phyloP scores from a whole-genome alignment of 2,329 filamentous ascomycete genomes.

The Aspergillus ochraceoroseus region DNA sequence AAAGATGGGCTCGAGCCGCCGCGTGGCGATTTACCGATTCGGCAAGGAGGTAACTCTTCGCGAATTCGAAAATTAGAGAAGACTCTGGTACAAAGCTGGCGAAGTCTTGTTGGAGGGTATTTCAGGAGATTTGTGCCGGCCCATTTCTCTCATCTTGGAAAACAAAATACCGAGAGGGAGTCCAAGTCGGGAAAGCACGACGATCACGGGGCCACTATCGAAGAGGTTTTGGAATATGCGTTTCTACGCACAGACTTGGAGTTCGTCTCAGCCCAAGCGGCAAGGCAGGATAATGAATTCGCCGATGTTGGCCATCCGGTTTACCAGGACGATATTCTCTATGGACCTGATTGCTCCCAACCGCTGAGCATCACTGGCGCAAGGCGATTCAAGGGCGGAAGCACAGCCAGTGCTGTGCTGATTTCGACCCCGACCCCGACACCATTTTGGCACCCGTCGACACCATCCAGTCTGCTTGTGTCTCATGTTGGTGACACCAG shows the following conservation, averaged over 20 bases:
- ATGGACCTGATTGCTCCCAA: slow-evolving; percentile 51
- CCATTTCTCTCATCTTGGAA: slow-evolving; percentile 57
- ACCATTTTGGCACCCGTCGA: slow-evolving; percentile 91
- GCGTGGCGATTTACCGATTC: slow-evolving; percentile 43
- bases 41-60: slow-evolving; percentile 51
- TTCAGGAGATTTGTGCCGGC: slow-evolving; percentile 84
- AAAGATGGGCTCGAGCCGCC: slow-evolving; percentile 14
- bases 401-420: slow-evolving; percentile 81
- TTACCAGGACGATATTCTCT: slow-evolving; percentile 79
- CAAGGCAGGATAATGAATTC: slow-evolving; percentile 69
- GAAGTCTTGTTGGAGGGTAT: slow-evolving; percentile 82
- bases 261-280: slow-evolving; percentile 84
- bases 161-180: slow-evolving; percentile 27
- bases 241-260: slow-evolving; percentile 92
- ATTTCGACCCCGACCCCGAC: slow-evolving; percentile 87
- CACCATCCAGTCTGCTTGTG: slow-evolving; percentile 75
- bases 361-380: slow-evolving; percentile 61
- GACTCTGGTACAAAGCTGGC: slow-evolving; percentile 70
- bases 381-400: slow-evolving; percentile 84
- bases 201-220: slow-evolving; percentile 40
- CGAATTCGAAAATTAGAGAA: slow-evolving; percentile 66
- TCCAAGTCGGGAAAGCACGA: slow-evolving; percentile 24
- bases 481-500: slow-evolving; percentile 93
- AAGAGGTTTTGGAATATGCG: slow-evolving; percentile 72
- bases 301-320: slow-evolving; percentile 69